phyloP scores from a whole-genome alignment of 164 flowering plant genomes.

The Chimonanthus praecox region DNA sequence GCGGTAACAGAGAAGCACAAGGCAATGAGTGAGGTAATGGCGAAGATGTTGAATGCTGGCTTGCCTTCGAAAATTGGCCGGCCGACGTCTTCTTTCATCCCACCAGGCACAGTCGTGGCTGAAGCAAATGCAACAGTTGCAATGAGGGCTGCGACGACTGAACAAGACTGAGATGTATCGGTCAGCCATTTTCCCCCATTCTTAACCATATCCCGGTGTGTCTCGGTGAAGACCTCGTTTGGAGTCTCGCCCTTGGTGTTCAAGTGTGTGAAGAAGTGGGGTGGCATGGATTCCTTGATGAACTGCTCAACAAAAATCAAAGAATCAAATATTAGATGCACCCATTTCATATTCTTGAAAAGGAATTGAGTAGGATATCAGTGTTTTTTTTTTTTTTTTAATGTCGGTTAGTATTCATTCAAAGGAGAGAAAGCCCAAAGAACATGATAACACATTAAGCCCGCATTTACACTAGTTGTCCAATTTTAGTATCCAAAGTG shows the following conservation, averaged over 20 bases:
- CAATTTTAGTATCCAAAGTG: too few species aligned
- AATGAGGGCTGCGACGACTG: constrained; percentile 9
- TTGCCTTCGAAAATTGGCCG: constrained; percentile 9
- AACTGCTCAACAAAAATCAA: neutral
- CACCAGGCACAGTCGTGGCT: constrained; percentile 4
- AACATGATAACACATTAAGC: too few species aligned
- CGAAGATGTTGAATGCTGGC: constrained; percentile 19
- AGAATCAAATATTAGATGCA: neutral
- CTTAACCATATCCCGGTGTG: constrained; percentile 1
- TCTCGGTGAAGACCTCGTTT: constrained; percentile 3
- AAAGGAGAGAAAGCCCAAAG: too few species aligned
- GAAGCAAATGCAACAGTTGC: constrained; percentile 8
- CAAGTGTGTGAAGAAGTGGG: constrained; percentile 1
- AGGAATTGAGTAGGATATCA: neutral
- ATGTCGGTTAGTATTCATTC: too few species aligned
- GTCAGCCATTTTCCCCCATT: constrained; percentile 8
- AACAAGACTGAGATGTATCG: constrained; percentile 6
- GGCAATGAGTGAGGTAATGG: constrained; percentile 18
- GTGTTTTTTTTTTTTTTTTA: too few species aligned
- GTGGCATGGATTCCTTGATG: constrained; percentile 5
- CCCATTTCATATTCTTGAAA: neutral
- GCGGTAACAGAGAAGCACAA: constrained; percentile 24
- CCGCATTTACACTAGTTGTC: too few species aligned
- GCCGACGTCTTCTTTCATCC: neutral
- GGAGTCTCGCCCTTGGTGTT: constrained; percentile 3